Evolutionary conservation across 257 asterid genomes (phyloP), one percentile per base, ranked within the genome.

Genomic region (Fraxinus anomala): DNA sequence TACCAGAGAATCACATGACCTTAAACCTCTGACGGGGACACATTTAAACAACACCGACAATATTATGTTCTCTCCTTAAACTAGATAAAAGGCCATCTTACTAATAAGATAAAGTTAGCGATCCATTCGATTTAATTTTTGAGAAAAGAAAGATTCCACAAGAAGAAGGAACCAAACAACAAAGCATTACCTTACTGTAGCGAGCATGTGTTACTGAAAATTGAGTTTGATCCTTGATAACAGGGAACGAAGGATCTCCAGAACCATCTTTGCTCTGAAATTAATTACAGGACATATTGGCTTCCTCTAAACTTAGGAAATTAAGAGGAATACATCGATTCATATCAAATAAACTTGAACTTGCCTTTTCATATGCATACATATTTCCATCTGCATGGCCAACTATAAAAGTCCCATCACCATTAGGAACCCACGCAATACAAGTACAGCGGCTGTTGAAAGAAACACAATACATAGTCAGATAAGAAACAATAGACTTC

Each of bases 151-250:
- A 6, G 16, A 73, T 7, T 1, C 14, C n/a, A 16, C 28, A 33
- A 17, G 31, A 44, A n/a, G 33, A 40, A 39, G 16, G 11, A 37
- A 63, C 33, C 14, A 23, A 36, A 56, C 75, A 75, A 33, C 65
- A 75, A 77, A 72, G 39, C 3, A 31, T 31, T 91, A 96, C 99
- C 98, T 92, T 96, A 84, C 97, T 94, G 86, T 93, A 88, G 61
- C 99, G 98, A 66, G 97, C 98, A 86, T 92, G 99, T 34, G 97
- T 80, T 36, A 96, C 97, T 70, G 96, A 92, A 88, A 96, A 96
- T 39, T 93, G 99, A 78, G 94, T 88, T 84, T 87, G 99, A 82
- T 96, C 99, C 87, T 92, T 94, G 84, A 96, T 89, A 70, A 87
- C 88, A 28, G 98, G 97, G 86, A 96, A 96, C 34, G 98, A 92